These are phyloP conservation scores for Rhynchospora breviuscula DNA, from an alignment of 176 grass and related monocot species.

Conservation along the genomic window DNA sequence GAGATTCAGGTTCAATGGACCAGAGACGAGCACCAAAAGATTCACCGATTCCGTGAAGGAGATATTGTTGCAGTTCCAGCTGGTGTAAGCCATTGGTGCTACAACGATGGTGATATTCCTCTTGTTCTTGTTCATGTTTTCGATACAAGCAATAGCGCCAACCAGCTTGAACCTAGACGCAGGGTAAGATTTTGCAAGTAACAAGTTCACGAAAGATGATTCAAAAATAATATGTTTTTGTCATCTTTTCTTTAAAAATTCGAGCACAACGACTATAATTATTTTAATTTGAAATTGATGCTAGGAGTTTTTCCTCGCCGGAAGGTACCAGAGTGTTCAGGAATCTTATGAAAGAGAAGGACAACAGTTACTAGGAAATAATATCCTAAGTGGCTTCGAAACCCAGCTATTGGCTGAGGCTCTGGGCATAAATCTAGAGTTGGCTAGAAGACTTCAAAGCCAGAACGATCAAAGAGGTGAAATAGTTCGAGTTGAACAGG, in stretches of 20 bases:
- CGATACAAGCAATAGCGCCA: slow-evolving; percentile 24
- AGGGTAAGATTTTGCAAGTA: slow-evolving; percentile 12
- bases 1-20: neutral
- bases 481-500: slow-evolving; percentile 29
- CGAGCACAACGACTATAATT: neutral
- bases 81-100: slow-evolving; percentile 30
- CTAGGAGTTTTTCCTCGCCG: slow-evolving; percentile 39
- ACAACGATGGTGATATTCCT: slow-evolving; percentile 36
- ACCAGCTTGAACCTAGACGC: slow-evolving; percentile 28
- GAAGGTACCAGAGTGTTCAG: slow-evolving; percentile 9
- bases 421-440: slow-evolving; percentile 23
- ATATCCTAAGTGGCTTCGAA: slow-evolving; percentile 36
- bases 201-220: too few species aligned
- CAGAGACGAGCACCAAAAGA: slow-evolving; percentile 37
- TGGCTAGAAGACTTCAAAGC: slow-evolving; percentile 26
- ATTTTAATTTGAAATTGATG: neutral
- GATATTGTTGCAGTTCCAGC: slow-evolving; percentile 32
- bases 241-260: neutral
- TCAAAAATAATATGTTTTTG: neutral
- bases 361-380: neutral
- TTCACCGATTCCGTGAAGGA: slow-evolving; percentile 28
- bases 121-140: slow-evolving; percentile 26
- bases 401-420: slow-evolving; percentile 32
- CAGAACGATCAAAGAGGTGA: slow-evolving; percentile 27
- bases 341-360: neutral